phyloP scores from a whole-genome alignment of 2,329 filamentous ascomycete species.

The Fusarium floridanum region DNA sequence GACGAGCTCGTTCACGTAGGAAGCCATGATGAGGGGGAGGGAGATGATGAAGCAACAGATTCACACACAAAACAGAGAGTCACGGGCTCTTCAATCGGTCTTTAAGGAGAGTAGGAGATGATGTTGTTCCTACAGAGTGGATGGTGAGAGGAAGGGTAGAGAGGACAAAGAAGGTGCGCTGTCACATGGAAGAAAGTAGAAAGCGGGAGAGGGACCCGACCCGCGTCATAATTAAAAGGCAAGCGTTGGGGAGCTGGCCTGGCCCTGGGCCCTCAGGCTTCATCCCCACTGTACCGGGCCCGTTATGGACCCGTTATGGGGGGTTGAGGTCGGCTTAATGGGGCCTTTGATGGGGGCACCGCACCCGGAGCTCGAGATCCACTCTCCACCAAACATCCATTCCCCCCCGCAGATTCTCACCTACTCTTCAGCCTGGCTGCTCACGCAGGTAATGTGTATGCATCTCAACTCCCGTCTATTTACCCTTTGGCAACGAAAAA shows the following conservation, averaged over 20 bases:
- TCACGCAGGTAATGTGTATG: not conserved
- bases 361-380: constrained; percentile 14
- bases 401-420: constrained; percentile 22
- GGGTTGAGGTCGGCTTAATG: not conserved
- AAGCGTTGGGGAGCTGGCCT: not conserved
- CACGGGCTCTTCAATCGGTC: constrained; percentile 6
- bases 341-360: not conserved
- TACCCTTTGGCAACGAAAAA: not conserved
- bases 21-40: constrained; percentile 53
- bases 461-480: not conserved
- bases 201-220: constrained; percentile 21
- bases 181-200: constrained; percentile 42
- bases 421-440: constrained; percentile 4
- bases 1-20: constrained; percentile 60
- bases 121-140: constrained; percentile 2
- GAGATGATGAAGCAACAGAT: constrained; percentile 26
- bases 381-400: constrained; percentile 11
- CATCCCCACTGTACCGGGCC: constrained; percentile 1
- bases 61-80: constrained; percentile 28
- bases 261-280: not conserved
- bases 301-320: constrained; percentile 1
- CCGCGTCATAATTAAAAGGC: constrained; percentile 31
- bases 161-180: constrained; percentile 3
- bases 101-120: not conserved
- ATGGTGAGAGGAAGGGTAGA: constrained; percentile 8